A percentile compares a stretch with the other conserved stretches of the same genome.
These are phyloP conservation scores for Tuber melanosporum DNA, from an alignment of 495 filamentous ascomycete genomes.

Conservation along the genomic window DNA sequence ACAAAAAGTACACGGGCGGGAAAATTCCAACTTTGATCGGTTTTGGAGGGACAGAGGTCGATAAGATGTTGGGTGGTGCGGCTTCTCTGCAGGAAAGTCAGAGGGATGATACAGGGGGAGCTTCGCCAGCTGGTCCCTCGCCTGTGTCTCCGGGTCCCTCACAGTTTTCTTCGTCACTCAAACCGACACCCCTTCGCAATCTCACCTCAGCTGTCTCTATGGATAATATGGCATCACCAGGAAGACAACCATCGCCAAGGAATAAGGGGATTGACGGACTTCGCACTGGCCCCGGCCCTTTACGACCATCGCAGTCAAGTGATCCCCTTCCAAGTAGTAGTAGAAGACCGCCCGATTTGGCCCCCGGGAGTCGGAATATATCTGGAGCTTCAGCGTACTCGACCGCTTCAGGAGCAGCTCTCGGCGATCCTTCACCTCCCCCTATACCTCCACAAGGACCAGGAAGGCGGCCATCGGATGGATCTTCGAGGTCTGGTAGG, in stretches of 20 bases:
- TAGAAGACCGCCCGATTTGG: conserved; percentile 25
- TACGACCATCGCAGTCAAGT: conserved; percentile 32
- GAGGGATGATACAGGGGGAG: conserved; percentile 17
- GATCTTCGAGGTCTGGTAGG: conserved; percentile 36
- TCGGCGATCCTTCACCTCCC: conserved; percentile 25
- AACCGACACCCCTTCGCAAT: conserved; percentile 24
- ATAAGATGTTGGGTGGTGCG: conserved; percentile 56
- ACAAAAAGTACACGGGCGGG: conserved; percentile 88
- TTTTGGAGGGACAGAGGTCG: conserved; percentile 72
- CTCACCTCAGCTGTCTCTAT: conserved; percentile 35
- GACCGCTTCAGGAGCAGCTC: conserved; percentile 8
- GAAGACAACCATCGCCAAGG: conserved; percentile 22
- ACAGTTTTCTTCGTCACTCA: conserved; percentile 18
- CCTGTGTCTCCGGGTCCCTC: conserved; percentile 25
- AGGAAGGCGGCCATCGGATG: conserved; percentile 37
- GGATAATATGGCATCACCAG: conserved; percentile 30
- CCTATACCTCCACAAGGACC: conserved; percentile 30
- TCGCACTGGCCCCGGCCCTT: conserved; percentile 17
- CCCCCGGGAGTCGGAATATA: conserved; percentile 24
- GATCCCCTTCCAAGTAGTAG: conserved; percentile 31
- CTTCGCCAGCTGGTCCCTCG: background rate
- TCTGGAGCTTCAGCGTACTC: conserved; percentile 19
- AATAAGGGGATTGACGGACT: conserved; percentile 30
- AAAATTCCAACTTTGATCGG: conserved; percentile 70
- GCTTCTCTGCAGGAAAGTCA: conserved; percentile 31